A percentile compares a stretch with the other conserved stretches of the same genome.
phyloP scores from a whole-genome alignment of 1,284 basidiomycete genomes.

The Malassezia pachydermatis region DNA sequence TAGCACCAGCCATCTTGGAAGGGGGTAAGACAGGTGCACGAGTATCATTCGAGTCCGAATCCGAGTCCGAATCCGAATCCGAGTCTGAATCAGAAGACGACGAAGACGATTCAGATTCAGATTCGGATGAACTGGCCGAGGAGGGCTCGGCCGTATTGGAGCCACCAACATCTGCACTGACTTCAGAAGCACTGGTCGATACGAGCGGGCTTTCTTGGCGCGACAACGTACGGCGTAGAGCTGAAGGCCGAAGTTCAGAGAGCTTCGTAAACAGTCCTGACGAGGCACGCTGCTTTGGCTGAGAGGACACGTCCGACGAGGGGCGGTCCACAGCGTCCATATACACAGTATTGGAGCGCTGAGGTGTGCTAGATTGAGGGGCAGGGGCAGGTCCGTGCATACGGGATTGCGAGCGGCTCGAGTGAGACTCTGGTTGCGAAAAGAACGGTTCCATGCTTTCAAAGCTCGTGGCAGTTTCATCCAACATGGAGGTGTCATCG shows the following conservation, averaged over 20 bases:
- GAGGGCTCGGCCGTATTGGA: not conserved
- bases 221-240: constrained; percentile 27
- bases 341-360: constrained; percentile 1
- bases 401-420: not conserved
- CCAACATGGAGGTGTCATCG: too few species aligned
- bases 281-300: constrained; percentile 2
- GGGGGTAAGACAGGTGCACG: constrained; percentile 3
- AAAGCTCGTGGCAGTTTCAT: too few species aligned
- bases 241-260: constrained; percentile 28
- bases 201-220: constrained; percentile 22
- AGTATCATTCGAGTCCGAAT: constrained; percentile 8
- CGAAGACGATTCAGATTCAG: not conserved
- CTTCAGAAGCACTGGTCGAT: not conserved
- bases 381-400: constrained; percentile 10
- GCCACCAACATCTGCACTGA: not conserved
- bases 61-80: constrained; percentile 5
- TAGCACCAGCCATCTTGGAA: constrained; percentile 14
- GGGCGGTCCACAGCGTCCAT: constrained; percentile 2
- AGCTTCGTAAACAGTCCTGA: constrained; percentile 25
- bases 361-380: constrained; percentile 13
- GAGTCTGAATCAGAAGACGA: constrained; percentile 2
- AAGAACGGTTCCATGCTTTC: constrained; percentile 6
- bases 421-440: constrained; percentile 18
- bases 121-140: not conserved
- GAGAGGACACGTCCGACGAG: not conserved